Percentiles rank a stretch among this genome's conserved stretches.
These are phyloP conservation scores for Aspergillus calidoustus DNA, from an alignment of 2,329 filamentous ascomycete genomes.

Conservation along the genomic window DNA sequence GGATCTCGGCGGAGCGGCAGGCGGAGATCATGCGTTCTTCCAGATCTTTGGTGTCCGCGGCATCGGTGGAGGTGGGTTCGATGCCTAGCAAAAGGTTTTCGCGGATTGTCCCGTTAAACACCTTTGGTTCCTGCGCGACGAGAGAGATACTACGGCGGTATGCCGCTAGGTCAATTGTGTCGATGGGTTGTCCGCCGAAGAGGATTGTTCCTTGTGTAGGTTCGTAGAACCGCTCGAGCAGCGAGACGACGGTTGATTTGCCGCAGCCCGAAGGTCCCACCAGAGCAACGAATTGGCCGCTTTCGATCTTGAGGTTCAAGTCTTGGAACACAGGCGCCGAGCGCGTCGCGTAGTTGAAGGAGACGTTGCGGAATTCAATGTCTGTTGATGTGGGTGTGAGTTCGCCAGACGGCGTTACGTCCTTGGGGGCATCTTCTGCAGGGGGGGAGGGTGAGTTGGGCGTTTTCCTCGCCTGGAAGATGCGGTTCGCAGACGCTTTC, in stretches of 20 bases:
- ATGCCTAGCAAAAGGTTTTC: slow-evolving; percentile 56
- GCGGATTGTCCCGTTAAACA: slow-evolving; percentile 52
- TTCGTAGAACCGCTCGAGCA: slow-evolving; percentile 71
- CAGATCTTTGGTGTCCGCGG: slow-evolving; percentile 27
- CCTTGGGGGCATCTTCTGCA: not conserved
- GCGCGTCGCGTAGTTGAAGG: slow-evolving; percentile 44
- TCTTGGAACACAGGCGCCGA: slow-evolving; percentile 35
- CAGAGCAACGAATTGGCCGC: slow-evolving; percentile 49
- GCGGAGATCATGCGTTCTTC: slow-evolving; percentile 44
- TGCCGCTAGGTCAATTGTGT: slow-evolving; percentile 29
- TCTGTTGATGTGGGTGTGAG: not conserved
- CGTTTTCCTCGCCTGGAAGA: slow-evolving; percentile 33
- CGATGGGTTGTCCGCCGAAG: slow-evolving; percentile 39
- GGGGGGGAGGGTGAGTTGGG: not conserved
- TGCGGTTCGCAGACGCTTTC: slow-evolving; percentile 42
- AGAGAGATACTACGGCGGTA: slow-evolving; percentile 42
- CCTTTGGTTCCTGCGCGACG: slow-evolving; percentile 49
- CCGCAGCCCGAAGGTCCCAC: slow-evolving; percentile 67
- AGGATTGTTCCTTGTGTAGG: slow-evolving; percentile 53
- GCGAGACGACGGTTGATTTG: slow-evolving; percentile 68
- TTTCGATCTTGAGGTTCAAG: slow-evolving; percentile 39
- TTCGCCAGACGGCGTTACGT: not conserved
- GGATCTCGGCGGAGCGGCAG: slow-evolving; percentile 57
- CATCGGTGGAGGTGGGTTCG: slow-evolving; percentile 22
- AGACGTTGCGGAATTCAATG: slow-evolving; percentile 38